Percentiles rank a stretch among this genome's conserved stretches.
These are phyloP conservation scores for Xylaria intraflava DNA, from an alignment of 495 filamentous ascomycete genomes.

Conservation along the genomic window DNA sequence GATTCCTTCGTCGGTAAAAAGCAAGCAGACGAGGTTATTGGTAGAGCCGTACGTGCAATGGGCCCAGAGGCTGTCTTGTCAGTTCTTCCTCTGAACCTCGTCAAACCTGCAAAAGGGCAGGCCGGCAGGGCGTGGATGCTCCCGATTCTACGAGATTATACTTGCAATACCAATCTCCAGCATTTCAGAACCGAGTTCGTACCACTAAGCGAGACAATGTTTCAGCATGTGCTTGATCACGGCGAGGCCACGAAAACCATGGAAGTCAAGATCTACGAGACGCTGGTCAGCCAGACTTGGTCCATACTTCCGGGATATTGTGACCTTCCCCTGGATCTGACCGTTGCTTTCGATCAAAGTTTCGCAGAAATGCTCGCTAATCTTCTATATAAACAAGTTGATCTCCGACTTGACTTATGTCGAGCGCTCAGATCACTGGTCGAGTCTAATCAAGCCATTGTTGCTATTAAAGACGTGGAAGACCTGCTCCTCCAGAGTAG, in stretches of 20 bases:
- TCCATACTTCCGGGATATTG: constrained; percentile 92
- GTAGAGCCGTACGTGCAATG: constrained; percentile 79
- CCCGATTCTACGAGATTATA: constrained; percentile 77
- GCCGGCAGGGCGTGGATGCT: constrained; percentile 91
- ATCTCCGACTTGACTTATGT: constrained; percentile 80
- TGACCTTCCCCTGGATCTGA: constrained; percentile 76
- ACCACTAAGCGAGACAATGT: constrained; percentile 82
- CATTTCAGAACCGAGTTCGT: constrained; percentile 84
- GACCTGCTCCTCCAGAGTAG: constrained; percentile 64
- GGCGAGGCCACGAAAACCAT: constrained; percentile 75
- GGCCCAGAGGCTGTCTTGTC: constrained; percentile 74
- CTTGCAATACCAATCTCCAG: constrained; percentile 72
- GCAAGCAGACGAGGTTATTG: constrained; percentile 83
- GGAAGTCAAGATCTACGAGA: constrained; percentile 96
- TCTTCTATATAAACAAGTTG: constrained; percentile 84
- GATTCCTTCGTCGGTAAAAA: constrained; percentile 91
- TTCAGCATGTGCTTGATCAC: constrained; percentile 77
- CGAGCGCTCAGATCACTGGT: constrained; percentile 76
- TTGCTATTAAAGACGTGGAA: constrained; percentile 54
- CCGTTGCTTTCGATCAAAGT: constrained; percentile 69
- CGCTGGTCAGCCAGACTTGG: constrained; percentile 92
- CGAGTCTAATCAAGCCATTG: constrained; percentile 79
- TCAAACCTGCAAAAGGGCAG: constrained; percentile 64
- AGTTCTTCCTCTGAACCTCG: constrained; percentile 79
- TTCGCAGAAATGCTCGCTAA: constrained; percentile 90